Evolutionary conservation across 2,329 filamentous ascomycete genomes (phyloP), one percentile per base, ranked within the genome.

Genomic region (Chaetothyriales sp.): DNA sequence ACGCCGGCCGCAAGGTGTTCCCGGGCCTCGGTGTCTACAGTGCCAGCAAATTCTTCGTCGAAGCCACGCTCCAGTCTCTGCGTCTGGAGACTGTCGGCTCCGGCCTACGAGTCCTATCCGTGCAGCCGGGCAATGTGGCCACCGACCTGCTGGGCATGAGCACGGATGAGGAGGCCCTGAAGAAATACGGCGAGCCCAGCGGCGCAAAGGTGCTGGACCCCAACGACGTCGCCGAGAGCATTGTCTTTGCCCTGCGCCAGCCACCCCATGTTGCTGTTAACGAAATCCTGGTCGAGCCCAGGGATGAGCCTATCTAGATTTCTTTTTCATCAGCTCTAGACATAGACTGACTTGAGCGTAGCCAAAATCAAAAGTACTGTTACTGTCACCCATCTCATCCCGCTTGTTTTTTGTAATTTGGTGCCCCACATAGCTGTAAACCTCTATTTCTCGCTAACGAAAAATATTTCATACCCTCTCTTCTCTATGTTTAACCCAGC

Each of bases 41-140:
- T 0, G 85, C 83, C 22, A 83, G 78, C 66, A 90, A 90, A 64
- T 87, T 89, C 74, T 90, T 90, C 63, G 83, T 90, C 50, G 85
- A 90, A 64, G 84, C 83, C 1, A 84, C 84, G 0, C 72, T 90
- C n/a, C 84, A 89, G 65, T 73, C 73, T 28, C 66, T 90, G 57
- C 78, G 85, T 7, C 67, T 89, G 6, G 85, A 90, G 71, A 89
- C 84, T 0, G 84, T 81, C 0, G 83, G 83, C 0, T 77, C 76
- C 0, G 85, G 85, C 0, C 67, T 90, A 47, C 73, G 84, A 1
- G 83, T 90, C 43, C 88, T 84, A 0, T 73, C 76, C 36, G 74
- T 90, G 2, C 85, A 90, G 69, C 85, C 85, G 0, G 85, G 85
- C 0, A 89, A 90, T 62, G 81, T 80, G 1, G 76, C 76, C 4